These are phyloP conservation scores for Pythium aristosporum DNA, from an alignment of 352 stramenopile genomes.

Conservation along the genomic window DNA sequence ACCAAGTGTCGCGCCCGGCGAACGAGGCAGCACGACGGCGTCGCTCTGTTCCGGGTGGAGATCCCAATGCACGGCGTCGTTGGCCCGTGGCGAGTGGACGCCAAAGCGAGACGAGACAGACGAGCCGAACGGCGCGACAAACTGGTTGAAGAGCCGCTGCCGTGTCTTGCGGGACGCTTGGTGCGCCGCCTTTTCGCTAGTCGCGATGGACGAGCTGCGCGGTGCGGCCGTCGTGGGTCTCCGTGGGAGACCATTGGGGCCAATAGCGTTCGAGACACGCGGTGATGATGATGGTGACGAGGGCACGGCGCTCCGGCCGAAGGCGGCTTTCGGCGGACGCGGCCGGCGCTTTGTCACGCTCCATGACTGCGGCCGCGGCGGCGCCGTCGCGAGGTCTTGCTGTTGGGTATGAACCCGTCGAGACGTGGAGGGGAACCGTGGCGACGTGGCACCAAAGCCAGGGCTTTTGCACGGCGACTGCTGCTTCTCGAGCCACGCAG, in stretches of 20 bases:
- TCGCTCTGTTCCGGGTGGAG: slow-evolving; percentile 34
- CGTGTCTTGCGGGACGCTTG: not conserved
- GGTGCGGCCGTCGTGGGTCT: not conserved
- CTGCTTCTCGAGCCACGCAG: slow-evolving; percentile 37
- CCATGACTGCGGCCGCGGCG: not conserved
- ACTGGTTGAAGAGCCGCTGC: slow-evolving; percentile 17
- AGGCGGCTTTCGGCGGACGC: slow-evolving; percentile 12
- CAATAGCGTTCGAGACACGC: not conserved
- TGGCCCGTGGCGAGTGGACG: not conserved
- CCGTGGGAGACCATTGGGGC: not conserved
- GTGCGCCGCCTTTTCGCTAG: no score
- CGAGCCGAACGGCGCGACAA: slow-evolving; percentile 34
- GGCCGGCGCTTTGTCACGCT: not conserved
- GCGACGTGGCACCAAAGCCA: slow-evolving; percentile 8
- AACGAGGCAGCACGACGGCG: slow-evolving; percentile 17
- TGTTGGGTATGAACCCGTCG: not conserved
- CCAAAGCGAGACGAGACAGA: slow-evolving; percentile 36
- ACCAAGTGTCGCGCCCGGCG: slow-evolving; percentile 28
- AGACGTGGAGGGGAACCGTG: not conserved
- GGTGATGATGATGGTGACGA: not conserved
- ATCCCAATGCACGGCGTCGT: slow-evolving; percentile 13
- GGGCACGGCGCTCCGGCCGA: slow-evolving; percentile 6
- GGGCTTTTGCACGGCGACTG: slow-evolving; percentile 19
- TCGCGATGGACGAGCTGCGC: no score
- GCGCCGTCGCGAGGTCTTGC: not conserved